phyloP scores from a whole-genome alignment of 164 flowering plant species.

The Chimonanthus praecox region DNA sequence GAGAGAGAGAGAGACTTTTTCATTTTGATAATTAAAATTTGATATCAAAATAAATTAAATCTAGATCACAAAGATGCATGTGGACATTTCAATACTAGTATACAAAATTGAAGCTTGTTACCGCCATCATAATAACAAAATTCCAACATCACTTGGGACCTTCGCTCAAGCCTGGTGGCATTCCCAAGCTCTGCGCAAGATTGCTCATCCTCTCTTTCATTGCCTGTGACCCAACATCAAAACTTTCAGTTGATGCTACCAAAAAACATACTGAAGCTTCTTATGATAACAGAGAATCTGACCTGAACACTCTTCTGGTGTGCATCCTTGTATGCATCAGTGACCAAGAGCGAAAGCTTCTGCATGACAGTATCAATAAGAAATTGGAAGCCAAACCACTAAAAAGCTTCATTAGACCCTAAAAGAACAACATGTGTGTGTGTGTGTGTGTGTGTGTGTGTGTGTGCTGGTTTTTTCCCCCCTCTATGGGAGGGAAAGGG shows the following conservation, averaged over 20 bases:
- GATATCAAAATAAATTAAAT: too few species aligned
- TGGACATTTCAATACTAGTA: conserved; percentile 7
- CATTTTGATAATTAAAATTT: too few species aligned
- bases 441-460: too few species aligned
- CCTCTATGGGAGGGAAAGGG: too few species aligned
- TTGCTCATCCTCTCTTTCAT: conserved; percentile 93
- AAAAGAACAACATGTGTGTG: too few species aligned
- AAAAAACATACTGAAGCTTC: background rate
- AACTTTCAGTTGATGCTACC: background rate
- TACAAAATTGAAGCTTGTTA: conserved; percentile 36
- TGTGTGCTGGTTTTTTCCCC: too few species aligned
- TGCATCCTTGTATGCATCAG: conserved; percentile 93
- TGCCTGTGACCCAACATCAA: conserved; percentile 41
- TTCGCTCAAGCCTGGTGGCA: conserved; percentile 78
- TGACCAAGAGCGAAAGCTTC: conserved; percentile 30
- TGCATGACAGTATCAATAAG: background rate
- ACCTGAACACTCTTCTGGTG: conserved; percentile 81
- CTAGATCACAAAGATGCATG: background rate
- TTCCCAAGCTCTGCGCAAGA: conserved; percentile 92
- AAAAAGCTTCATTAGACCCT: too few species aligned
- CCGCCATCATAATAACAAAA: background rate
- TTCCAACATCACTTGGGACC: conserved; percentile 40
- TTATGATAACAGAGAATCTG: background rate
- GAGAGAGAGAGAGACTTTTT: too few species aligned
- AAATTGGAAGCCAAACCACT: too few species aligned